Evolutionary conservation across 495 filamentous ascomycete species (phyloP), one percentile per base, ranked within the genome.

Genomic region (Penicillium cataractarum): DNA sequence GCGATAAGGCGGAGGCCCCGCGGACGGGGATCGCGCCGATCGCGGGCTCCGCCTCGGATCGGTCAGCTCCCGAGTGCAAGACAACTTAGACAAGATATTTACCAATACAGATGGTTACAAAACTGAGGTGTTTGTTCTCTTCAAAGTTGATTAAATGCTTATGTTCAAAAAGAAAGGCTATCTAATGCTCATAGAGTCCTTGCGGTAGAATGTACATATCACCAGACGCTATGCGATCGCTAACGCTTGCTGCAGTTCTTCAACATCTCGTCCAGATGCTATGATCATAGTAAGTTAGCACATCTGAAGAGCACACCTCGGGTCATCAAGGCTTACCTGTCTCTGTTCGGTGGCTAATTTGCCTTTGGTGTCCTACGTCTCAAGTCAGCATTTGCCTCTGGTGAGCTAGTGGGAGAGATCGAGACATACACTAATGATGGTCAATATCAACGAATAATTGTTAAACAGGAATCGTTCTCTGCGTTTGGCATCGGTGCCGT

Each of bases 371-470:
- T 93, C 92, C 75, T 84, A 60, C 35, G 1, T 17, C n/a, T 44
- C 29, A 6, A n/a, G 61, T 77, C 39, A 77, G 75, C 58, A 70
- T 53, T n/a, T 19, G 10, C 9, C 42, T 32, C 3, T n/a, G 6
- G 22, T 13, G 5, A 6, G 24, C n/a, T 6, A 29, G 1, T 31
- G 35, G 0, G 50, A 17, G 10, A 46, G 19, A n/a, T 19, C 7
- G 1, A 29, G 54, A 77, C 79, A 33, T 77, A 86, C 84, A 66
- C 89, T 89, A 63, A 99, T 89, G 62, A 99, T 96, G 9, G 96
- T 97, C 75, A 92, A 75, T 10, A 99, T 85, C 68, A 99, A 81
- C 52, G 89, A 91, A 77, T 97, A 98, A 71, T 99, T 98, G 73
- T 97, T 98, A 68, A 86, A 91, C 65, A 98, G 76, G 66, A 98